phyloP scores from a whole-genome alignment of 2,329 filamentous ascomycete species.

The Sporothrix brasiliensis region DNA sequence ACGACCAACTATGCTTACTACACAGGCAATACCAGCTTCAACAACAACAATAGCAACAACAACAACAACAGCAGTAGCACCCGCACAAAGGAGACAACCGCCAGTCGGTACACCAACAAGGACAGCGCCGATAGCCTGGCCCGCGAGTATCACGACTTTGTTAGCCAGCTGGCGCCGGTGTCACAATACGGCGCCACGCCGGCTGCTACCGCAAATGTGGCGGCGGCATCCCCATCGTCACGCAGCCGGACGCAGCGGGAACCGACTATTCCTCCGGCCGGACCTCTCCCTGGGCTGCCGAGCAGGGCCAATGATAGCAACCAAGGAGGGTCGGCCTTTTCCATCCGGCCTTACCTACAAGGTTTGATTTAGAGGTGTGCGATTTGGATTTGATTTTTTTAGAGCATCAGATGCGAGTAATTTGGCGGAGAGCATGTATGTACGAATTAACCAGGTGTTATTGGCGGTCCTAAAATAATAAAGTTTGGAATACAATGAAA shows the following conservation, averaged over 20 bases:
- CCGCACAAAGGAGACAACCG: background rate
- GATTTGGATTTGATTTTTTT: background rate
- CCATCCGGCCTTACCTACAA: constrained; percentile 2
- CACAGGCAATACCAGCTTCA: background rate
- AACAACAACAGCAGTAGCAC: background rate
- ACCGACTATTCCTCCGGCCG: background rate
- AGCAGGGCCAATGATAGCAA: background rate
- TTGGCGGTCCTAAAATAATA: background rate
- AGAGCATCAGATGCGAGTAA: background rate
- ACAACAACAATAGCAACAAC: background rate
- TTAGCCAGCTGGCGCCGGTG: constrained; percentile 28
- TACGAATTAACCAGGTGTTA: background rate
- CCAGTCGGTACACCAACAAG: constrained; percentile 20
- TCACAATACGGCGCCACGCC: constrained; percentile 14
- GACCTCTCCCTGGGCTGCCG: constrained; percentile 17
- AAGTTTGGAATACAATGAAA: background rate
- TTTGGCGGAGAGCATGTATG: background rate
- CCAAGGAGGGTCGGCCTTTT: background rate
- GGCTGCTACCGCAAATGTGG: background rate
- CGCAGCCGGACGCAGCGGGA: background rate
- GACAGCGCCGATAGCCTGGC: constrained; percentile 29
- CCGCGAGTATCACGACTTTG: constrained; percentile 31
- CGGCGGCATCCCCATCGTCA: background rate
- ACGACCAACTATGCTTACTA: constrained; percentile 27
- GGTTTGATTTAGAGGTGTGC: background rate